A percentile compares a stretch with the other conserved stretches of the same genome.
phyloP scores from a whole-genome alignment of 345 rosid genomes.

The Eutrema heterophyllum region DNA sequence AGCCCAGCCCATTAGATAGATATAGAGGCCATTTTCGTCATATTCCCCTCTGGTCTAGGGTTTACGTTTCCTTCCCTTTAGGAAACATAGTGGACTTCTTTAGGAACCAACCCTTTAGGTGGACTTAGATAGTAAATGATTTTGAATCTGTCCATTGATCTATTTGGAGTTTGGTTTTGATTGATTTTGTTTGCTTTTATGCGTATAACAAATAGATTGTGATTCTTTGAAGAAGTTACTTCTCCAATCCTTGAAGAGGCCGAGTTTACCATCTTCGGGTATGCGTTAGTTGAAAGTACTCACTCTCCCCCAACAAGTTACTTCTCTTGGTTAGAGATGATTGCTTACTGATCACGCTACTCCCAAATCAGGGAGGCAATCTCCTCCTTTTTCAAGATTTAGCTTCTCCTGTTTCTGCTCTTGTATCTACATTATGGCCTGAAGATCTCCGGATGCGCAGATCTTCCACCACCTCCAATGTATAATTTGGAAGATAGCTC shows the following conservation, averaged over 20 bases:
- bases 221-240: background rate
- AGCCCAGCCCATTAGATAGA: constrained; percentile 11
- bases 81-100: background rate
- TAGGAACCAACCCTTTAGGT: background rate
- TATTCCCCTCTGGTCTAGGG: background rate
- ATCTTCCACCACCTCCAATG: too few species aligned
- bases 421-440: too few species aligned
- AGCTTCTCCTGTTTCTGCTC: background rate
- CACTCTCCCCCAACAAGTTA: too few species aligned
- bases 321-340: background rate
- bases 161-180: background rate
- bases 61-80: background rate
- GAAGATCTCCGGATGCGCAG: too few species aligned
- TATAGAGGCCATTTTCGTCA: background rate
- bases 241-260: too few species aligned
- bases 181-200: too few species aligned
- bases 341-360: background rate
- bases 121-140: background rate
- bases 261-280: too few species aligned
- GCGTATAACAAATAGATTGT: background rate
- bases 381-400: background rate
- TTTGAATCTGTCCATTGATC: background rate
- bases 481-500: too few species aligned
- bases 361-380: background rate
- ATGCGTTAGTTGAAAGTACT: too few species aligned